These are phyloP conservation scores for Neoconidiobolus thromboides DNA, from an alignment of 371 early-diverging fungal species.

Conservation along the genomic window DNA sequence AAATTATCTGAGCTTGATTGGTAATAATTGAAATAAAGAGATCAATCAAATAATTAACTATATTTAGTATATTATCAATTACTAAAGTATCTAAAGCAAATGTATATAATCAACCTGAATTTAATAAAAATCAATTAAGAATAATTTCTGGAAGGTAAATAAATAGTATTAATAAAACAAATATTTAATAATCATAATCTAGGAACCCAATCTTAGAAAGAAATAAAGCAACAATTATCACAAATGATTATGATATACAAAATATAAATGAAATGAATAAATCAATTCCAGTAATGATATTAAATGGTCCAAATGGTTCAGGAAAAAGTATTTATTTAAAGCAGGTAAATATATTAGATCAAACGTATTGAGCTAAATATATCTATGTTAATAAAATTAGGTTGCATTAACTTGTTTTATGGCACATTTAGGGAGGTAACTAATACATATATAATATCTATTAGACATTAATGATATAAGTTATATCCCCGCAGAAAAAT, in stretches of 20 bases:
- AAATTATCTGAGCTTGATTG: background rate
- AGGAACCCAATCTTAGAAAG: slow-evolving; percentile 2
- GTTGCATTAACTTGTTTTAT: background rate
- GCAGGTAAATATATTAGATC: background rate
- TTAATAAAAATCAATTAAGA: background rate
- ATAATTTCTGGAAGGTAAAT: slow-evolving; percentile 3
- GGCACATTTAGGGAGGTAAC: slow-evolving; percentile 4
- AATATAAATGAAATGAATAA: background rate
- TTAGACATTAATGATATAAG: background rate
- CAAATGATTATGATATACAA: background rate
- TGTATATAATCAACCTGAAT: background rate
- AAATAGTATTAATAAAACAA: background rate
- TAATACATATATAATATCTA: background rate
- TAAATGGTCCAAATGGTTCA: slow-evolving; percentile 2
- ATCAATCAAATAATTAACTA: background rate
- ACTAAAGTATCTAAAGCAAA: background rate
- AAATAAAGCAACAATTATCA: background rate
- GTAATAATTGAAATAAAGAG: background rate
- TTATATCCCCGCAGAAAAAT: slow-evolving; percentile 1
- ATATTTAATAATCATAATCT: too few species aligned
- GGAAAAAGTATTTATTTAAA: slow-evolving; percentile 6
- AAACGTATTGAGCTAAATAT: background rate
- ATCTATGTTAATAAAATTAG: background rate
- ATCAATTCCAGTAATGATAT: background rate
- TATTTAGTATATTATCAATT: background rate